Conservation (phyloP, 495 filamentous ascomycete genomes). For the Penicillium salamii region DNA sequence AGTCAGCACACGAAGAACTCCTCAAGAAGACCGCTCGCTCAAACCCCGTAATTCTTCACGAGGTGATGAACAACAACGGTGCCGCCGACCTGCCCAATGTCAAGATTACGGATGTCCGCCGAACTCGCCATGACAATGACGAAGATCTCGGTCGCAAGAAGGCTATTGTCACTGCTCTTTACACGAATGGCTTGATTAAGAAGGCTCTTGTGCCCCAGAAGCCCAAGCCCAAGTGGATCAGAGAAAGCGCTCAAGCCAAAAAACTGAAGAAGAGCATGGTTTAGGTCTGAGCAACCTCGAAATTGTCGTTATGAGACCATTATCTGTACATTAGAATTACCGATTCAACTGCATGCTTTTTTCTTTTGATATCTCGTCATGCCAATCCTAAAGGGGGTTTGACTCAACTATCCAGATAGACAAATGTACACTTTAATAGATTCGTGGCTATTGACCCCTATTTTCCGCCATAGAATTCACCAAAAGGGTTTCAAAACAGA, state of each 20-base stretch:
- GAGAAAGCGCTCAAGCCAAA: too few relatives aligned
- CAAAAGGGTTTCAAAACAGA: slow-evolving; percentile 13
- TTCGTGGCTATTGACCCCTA: too few relatives aligned
- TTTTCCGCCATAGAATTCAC: too few relatives aligned
- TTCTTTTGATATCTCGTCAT: not conserved
- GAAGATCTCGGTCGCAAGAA: slow-evolving; percentile 79
- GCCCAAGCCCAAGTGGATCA: not conserved
- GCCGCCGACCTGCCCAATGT: slow-evolving; percentile 63
- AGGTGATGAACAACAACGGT: slow-evolving; percentile 45
- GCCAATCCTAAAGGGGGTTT: not conserved
- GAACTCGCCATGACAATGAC: slow-evolving; percentile 68
- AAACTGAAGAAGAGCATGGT: too few relatives aligned
- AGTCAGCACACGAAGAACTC: slow-evolving; percentile 29
- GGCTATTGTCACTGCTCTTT: slow-evolving; percentile 71
- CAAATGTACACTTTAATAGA: slow-evolving; percentile 34
- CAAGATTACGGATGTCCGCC: slow-evolving; percentile 54
- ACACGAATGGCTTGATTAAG: slow-evolving; percentile 52
- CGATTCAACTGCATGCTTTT: slow-evolving; percentile 20
- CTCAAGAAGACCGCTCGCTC: slow-evolving; percentile 13
- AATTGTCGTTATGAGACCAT: slow-evolving; percentile 13
- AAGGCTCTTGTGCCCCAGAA: slow-evolving; percentile 4
- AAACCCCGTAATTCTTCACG: slow-evolving; percentile 16
- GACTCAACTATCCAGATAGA: too few relatives aligned
- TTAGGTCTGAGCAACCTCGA: slow-evolving; percentile 13
- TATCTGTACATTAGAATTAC: slow-evolving; percentile 27